Evolutionary conservation across 2,329 filamentous ascomycete genomes (phyloP), one percentile per base, ranked within the genome.

Genomic region (Aspergillus intermedius): DNA sequence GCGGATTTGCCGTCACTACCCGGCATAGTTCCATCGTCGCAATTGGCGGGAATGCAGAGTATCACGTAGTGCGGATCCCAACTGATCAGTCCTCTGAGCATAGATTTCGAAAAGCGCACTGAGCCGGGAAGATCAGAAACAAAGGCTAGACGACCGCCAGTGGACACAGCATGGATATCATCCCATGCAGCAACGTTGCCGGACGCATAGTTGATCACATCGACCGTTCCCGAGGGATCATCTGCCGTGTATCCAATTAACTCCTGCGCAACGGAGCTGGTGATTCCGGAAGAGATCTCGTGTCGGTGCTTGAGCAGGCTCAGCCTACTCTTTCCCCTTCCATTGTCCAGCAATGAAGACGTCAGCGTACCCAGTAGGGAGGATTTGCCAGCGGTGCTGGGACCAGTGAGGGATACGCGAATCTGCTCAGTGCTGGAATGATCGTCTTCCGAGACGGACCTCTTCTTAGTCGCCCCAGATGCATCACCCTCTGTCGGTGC

Each of bases 41-140:
- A 86, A 60, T 93, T 87, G 32, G 88, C 89, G 42, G 89, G 83
- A 52, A 97, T 82, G 57, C 94, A 96, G 2, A 97, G 77, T 19
- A 95, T 68, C 1, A 88, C 90, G 85, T 93, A 98, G 64, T 97
- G 90, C 7, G 93, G 93, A 34, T 88, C 87, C 91, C 93, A 97
- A 42, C 91, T 93, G 54, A 98, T 79, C n/a, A 98, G 75, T 0
- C 91, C 90, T 51, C 91, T 82, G 46, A 97, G 76, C 2, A 89
- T 91, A 5, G 91, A 97, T 48, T 93, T 84, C 43, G 90, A 81
- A 67, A 93, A 98, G 41, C 90, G 83, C 34, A 91, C 86, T 55
- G 95, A 88, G 0, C 93, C 93, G 13, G 91, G 91, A 42, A 91
- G 94, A 68, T 98, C 93, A 0, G 90, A 88, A 5, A 97, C 75